These are phyloP conservation scores for Boletus fagicola DNA, from an alignment of 768 basidiomycete species.

Conservation along the genomic window DNA sequence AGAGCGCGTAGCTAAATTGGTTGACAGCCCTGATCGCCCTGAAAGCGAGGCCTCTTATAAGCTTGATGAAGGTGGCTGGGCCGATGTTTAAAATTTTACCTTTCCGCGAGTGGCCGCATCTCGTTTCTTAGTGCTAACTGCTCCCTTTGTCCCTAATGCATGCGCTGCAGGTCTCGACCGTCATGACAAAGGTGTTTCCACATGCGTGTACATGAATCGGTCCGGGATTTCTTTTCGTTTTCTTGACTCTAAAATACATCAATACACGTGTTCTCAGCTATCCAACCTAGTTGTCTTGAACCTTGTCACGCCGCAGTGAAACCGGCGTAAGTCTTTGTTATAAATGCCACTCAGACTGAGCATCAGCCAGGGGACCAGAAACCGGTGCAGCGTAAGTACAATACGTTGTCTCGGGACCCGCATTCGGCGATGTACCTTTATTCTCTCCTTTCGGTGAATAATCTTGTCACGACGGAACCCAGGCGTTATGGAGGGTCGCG, in stretches of 20 bases:
- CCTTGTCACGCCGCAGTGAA: background rate
- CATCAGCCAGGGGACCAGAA: background rate
- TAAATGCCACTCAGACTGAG: background rate
- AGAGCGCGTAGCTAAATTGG: constrained; percentile 87
- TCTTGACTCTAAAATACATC: background rate
- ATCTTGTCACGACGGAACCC: background rate
- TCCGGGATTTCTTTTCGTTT: background rate
- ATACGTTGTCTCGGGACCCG: background rate
- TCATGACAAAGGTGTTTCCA: background rate
- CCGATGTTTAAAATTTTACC: constrained; percentile 58
- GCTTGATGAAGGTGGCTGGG: constrained; percentile 88
- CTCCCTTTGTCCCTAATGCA: background rate
- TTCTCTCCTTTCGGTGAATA: background rate
- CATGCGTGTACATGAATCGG: background rate
- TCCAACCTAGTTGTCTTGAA: background rate
- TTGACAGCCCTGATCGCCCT: constrained; percentile 85
- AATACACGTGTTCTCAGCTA: background rate
- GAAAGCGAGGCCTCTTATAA: constrained; percentile 93
- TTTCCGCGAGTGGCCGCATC: background rate
- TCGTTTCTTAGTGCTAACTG: background rate
- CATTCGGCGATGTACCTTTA: background rate
- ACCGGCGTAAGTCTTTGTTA: background rate
- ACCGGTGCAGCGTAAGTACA: background rate
- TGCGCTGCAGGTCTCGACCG: background rate
- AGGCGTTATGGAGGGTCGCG: background rate